Conservation (phyloP, 129 eudicot species). For the Flaveria linearis region DNA sequence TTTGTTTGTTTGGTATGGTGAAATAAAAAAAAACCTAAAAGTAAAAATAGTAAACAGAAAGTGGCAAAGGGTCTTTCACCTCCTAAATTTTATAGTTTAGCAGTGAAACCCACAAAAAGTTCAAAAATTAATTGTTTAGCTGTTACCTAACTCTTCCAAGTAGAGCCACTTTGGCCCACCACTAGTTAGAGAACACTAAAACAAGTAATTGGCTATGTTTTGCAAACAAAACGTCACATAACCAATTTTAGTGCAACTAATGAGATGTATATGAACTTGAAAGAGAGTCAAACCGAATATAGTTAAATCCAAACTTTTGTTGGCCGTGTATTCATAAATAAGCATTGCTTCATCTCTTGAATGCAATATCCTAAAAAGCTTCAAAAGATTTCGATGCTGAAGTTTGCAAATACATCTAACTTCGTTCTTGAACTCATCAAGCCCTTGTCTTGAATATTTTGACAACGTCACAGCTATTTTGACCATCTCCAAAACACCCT, state of each 20-base stretch:
- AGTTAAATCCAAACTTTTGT: conserved; percentile 25
- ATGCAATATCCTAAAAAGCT: conserved; percentile 22
- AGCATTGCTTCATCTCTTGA: conserved; percentile 16
- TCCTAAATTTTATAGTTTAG: too few relatives aligned
- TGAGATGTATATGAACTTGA: background rate
- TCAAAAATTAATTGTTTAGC: too few relatives aligned
- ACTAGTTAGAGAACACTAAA: too few relatives aligned
- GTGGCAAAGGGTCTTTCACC: too few relatives aligned
- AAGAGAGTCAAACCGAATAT: conserved; percentile 23
- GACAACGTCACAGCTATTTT: conserved; percentile 19
- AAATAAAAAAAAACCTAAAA: too few relatives aligned
- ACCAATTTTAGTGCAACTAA: background rate
- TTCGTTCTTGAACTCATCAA: conserved; percentile 27
- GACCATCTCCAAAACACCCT: conserved; percentile 22
- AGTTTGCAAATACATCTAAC: conserved; percentile 22
- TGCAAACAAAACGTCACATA: too few relatives aligned
- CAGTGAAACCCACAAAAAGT: too few relatives aligned
- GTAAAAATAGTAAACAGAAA: too few relatives aligned
- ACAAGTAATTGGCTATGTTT: too few relatives aligned
- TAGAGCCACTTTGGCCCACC: too few relatives aligned
- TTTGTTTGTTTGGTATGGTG: too few relatives aligned
- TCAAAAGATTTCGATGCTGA: conserved; percentile 25
- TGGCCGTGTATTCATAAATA: conserved; percentile 23
- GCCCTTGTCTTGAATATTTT: conserved; percentile 17
- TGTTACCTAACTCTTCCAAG: too few relatives aligned